Conservation (phyloP, 164 flowering plant genomes). For the Houttuynia cordata region DNA sequence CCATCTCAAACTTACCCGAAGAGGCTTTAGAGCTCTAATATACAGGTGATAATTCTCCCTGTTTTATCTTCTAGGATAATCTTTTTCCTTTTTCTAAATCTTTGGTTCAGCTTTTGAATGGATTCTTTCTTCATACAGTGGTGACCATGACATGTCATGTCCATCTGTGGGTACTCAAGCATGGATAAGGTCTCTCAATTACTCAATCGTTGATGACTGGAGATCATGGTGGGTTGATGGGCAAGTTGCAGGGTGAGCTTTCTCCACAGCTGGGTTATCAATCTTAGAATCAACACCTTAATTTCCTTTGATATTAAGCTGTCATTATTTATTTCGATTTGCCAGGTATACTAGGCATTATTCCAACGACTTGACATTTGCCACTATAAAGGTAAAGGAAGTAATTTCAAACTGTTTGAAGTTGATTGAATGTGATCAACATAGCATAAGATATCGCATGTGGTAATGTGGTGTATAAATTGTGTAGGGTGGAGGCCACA, state of each 20-base stretch:
- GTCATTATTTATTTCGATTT: background rate
- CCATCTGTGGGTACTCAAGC: slow-evolving; percentile 11
- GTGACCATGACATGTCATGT: slow-evolving; percentile 18
- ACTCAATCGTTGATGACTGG: slow-evolving; percentile 15
- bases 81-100: too few relatives aligned
- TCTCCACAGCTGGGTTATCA: too few relatives aligned
- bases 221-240: slow-evolving; percentile 21
- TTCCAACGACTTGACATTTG: background rate
- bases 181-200: slow-evolving; percentile 14
- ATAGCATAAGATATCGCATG: too few relatives aligned
- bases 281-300: too few relatives aligned
- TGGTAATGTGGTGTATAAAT: too few relatives aligned
- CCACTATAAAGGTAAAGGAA: background rate
- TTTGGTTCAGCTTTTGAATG: background rate
- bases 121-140: slow-evolving; percentile 5
- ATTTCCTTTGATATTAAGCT: too few relatives aligned
- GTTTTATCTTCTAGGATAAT: too few relatives aligned
- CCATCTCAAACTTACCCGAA: background rate
- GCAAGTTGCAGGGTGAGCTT: slow-evolving; percentile 19
- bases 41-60: background rate
- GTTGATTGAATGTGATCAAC: too few relatives aligned
- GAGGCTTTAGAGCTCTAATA: background rate
- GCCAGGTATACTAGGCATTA: background rate
- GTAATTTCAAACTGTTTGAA: too few relatives aligned
- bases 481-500: slow-evolving; percentile 11